These are phyloP conservation scores for Litsea cubeba DNA, from an alignment of 164 flowering plant genomes.

Conservation along the genomic window DNA sequence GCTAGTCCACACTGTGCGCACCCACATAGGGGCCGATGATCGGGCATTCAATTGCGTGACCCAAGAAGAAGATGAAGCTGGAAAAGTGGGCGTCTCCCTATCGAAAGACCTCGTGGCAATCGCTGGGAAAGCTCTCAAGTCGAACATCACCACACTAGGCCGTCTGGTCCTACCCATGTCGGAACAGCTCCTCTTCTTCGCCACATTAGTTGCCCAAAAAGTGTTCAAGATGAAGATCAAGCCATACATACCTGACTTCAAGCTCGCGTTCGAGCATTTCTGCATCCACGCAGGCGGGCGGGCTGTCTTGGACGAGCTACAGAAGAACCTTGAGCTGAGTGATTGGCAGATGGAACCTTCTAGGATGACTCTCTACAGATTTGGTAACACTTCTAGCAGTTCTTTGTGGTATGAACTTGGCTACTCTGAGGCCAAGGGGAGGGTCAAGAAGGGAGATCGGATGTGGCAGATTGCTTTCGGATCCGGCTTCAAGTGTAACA, in stretches of 20 bases:
- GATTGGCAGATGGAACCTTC: constrained; percentile 92
- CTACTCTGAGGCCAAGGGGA: constrained; percentile 22
- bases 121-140: constrained; percentile 83
- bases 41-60: constrained; percentile 33
- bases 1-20: constrained; percentile 23
- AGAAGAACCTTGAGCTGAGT: constrained; percentile 62
- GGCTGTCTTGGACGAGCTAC: constrained; percentile 73
- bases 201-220: constrained; percentile 54
- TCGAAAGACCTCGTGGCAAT: constrained; percentile 68
- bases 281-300: constrained; percentile 85
- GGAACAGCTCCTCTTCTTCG: constrained; percentile 68
- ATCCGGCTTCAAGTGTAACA: constrained; percentile 79
- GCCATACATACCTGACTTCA: constrained; percentile 49
- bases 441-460: constrained; percentile 62
- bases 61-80: constrained; percentile 31
- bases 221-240: constrained; percentile 71
- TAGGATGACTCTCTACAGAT: constrained; percentile 63
- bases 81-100: not conserved
- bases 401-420: constrained; percentile 77
- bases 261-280: constrained; percentile 11
- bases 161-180: constrained; percentile 84
- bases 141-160: constrained; percentile 78
- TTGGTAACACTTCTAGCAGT: constrained; percentile 77
- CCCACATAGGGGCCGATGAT: constrained; percentile 36
- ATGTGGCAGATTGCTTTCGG: constrained; percentile 78